A percentile compares a stretch with the other conserved stretches of the same genome.
Evolutionary conservation across 352 stramenopile species (phyloP).

Genomic region (Phytophthora fragariae): DNA sequence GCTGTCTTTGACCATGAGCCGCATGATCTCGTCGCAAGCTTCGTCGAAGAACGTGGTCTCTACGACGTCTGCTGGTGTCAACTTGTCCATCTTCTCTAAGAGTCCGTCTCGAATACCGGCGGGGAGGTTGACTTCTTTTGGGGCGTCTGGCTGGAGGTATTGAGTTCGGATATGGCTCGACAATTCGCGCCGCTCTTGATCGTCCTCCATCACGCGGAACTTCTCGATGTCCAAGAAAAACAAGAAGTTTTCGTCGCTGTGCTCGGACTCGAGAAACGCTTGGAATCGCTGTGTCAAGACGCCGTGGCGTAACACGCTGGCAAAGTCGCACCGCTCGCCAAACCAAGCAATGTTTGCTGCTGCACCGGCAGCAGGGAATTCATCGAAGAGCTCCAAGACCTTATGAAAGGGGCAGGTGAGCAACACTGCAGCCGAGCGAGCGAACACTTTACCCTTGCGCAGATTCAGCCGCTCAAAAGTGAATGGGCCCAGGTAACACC

Average conservation of each 20-base stretch:
- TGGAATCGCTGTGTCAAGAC: conserved; percentile 69
- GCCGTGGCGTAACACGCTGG: conserved; percentile 65
- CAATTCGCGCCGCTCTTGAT: conserved; percentile 38
- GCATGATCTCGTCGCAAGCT: conserved; percentile 80
- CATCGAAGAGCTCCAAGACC: conserved; percentile 57
- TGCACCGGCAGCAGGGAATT: conserved; percentile 63
- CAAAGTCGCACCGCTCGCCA: conserved; percentile 70
- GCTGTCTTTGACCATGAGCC: conserved; percentile 83
- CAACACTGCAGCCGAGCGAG: conserved; percentile 60
- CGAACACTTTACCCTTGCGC: conserved; percentile 52
- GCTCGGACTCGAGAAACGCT: conserved; percentile 72
- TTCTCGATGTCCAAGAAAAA: conserved; percentile 78
- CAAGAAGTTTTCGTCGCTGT: conserved; percentile 83
- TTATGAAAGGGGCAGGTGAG: conserved; percentile 61
- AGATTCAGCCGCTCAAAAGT: conserved; percentile 74
- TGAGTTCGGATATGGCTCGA: conserved; percentile 56
- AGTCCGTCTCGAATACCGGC: conserved; percentile 59
- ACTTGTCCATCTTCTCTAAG: conserved; percentile 38
- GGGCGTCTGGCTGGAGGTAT: conserved; percentile 64
- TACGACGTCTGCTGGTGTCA: conserved; percentile 35
- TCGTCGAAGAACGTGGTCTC: conserved; percentile 59
- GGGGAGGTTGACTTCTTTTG: conserved; percentile 80
- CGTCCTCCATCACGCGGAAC: conserved; percentile 41
- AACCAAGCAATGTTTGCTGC: conserved; percentile 84
- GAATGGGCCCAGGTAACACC: conserved; percentile 78